Conservation (phyloP, 768 basidiomycete species). For the Rhizopogon sp. region DNA sequence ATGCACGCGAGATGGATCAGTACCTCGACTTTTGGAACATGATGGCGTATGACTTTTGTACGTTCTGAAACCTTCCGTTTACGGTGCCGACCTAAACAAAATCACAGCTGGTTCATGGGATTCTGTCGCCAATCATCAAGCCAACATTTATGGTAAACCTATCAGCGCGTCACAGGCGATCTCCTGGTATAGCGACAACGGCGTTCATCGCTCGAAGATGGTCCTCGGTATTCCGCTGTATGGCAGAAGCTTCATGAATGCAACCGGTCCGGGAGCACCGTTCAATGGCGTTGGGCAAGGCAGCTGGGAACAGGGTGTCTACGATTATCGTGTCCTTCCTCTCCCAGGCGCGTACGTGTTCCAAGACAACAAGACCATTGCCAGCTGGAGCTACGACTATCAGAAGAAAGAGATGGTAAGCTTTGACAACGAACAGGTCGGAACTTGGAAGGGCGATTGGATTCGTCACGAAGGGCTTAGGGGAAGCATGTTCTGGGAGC, state of each 20-base stretch:
- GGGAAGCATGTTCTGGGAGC: conserved; percentile 95
- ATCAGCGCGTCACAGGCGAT: conserved; percentile 63
- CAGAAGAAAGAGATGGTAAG: conserved; percentile 74
- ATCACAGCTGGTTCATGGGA: conserved; percentile 74
- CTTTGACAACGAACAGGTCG: conserved; percentile 72
- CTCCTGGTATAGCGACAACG: conserved; percentile 62
- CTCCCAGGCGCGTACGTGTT: conserved; percentile 62
- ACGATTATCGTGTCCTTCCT: conserved; percentile 90
- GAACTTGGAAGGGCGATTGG: conserved; percentile 71
- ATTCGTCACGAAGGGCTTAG: conserved; percentile 73
- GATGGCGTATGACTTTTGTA: conserved; percentile 89
- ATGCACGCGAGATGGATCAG: conserved; percentile 79
- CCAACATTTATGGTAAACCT: conserved; percentile 69
- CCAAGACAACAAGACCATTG: conserved; percentile 61
- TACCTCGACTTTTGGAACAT: conserved; percentile 96
- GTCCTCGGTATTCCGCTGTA: conserved; percentile 92
- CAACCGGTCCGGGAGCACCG: conserved; percentile 72
- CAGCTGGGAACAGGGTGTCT: conserved; percentile 87
- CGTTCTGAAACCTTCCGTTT: conserved; percentile 13
- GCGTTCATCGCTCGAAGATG: conserved; percentile 74
- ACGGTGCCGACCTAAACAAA: conserved; percentile 8
- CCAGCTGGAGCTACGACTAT: conserved; percentile 84
- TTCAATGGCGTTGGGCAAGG: conserved; percentile 85
- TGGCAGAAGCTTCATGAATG: conserved; percentile 86
- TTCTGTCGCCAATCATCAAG: conserved; percentile 70